Evolutionary conservation across 2,329 filamentous ascomycete genomes (phyloP), one percentile per base, ranked within the genome.

Genomic region (Fusarium decemcellulare): DNA sequence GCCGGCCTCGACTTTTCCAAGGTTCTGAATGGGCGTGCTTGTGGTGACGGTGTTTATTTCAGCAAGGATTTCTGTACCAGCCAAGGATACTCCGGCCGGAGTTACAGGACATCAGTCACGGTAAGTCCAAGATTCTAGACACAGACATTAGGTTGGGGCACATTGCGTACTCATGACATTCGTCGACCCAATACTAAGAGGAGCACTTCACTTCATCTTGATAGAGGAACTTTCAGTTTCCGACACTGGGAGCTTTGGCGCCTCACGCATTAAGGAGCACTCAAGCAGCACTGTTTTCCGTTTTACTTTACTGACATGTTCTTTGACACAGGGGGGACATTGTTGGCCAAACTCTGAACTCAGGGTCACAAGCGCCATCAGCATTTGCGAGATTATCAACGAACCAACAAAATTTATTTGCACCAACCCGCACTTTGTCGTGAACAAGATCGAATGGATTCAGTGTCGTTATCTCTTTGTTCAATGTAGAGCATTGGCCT

Each of bases 341-440:
- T 23, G 23, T 23, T 96, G 94, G 95, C 85, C 88, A 2, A 85
- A 87, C 39, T 96, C 93, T 23, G 81, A 85, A 10, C 81, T 97
- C 34, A 83, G 86, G 11, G 83, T 93, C 27, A 73, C 68, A 1
- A 73, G 73, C 1, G 91, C 91, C 1, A 81, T 97, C 46, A 92
- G 93, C 34, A 81, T 98, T 47, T 96, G 95, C 73, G 95, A 98
- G 77, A 90, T 98, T 46, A 89, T 97, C 74, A 97, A 97, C 75
- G 84, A 85, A 0, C 90, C 93, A 0, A 53, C 77, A 0, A 74
- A 91, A 46, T 97, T 93, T 73, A 78, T 85, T 6, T 86, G 82
- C 65, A 72, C 9, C 0, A 68, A 0, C 0, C 91, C 91, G 0
- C 89, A 90, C 79, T 90, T 93, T 48, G 95, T 97, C 9, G 90